These are phyloP conservation scores for Ogataea dorogensis DNA, from an alignment of 805 yeast species.

Conservation along the genomic window DNA sequence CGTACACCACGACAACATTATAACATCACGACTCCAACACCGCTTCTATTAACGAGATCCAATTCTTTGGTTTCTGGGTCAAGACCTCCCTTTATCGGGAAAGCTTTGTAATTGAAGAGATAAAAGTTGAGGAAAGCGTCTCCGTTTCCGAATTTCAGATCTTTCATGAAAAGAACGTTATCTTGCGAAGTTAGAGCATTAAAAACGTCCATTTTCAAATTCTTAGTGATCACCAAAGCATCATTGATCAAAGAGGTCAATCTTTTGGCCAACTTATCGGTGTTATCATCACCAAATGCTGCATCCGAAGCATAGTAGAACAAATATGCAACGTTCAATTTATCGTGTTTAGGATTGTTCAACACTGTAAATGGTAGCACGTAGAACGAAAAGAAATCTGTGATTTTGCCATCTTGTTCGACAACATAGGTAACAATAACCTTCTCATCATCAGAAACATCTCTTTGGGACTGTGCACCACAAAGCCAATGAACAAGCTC, in stretches of 20 bases:
- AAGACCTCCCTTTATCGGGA: constrained; percentile 80
- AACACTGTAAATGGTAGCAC: constrained; percentile 84
- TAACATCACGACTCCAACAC: constrained; percentile 87
- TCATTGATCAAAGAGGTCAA: constrained; percentile 63
- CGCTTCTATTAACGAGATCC: constrained; percentile 60
- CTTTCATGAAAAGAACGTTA: constrained; percentile 76
- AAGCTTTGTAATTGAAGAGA: constrained; percentile 83
- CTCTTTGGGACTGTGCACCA: constrained; percentile 39
- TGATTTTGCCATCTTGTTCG: constrained; percentile 59
- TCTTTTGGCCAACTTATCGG: constrained; percentile 51
- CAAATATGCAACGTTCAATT: constrained; percentile 81
- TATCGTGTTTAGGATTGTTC: constrained; percentile 57
- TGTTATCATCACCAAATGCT: constrained; percentile 44
- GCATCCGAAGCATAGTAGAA: constrained; percentile 85
- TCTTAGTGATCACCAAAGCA: constrained; percentile 72
- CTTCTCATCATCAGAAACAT: constrained; percentile 33
- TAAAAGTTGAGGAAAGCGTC: constrained; percentile 92
- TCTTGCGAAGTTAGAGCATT: constrained; percentile 92
- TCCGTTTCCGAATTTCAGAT: constrained; percentile 86
- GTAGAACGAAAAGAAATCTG: constrained; percentile 90
- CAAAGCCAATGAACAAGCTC: constrained; percentile 83
- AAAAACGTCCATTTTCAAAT: constrained; percentile 78
- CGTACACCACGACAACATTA: constrained; percentile 29
- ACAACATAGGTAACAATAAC: constrained; percentile 82
- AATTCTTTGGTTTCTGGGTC: constrained; percentile 51